Evolutionary conservation across 305 asterid species (phyloP).

Genomic region (Fraxinus ornus): DNA sequence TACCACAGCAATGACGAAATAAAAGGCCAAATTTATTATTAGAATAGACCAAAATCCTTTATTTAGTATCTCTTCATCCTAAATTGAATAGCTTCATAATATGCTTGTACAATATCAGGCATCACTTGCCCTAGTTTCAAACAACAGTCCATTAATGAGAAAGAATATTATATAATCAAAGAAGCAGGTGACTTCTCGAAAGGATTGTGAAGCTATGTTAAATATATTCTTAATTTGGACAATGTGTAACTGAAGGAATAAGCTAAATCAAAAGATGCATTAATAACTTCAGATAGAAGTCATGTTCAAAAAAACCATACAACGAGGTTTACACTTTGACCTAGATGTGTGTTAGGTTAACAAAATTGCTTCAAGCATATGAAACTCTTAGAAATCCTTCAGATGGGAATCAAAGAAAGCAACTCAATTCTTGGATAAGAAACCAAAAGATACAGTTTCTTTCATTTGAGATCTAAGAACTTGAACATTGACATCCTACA

Average conservation of each 20-base stretch:
- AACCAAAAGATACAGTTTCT: background rate
- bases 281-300: background rate
- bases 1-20: background rate
- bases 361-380: background rate
- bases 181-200: background rate
- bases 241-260: conserved; percentile 4
- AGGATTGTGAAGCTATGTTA: background rate
- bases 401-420: background rate
- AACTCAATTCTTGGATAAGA: background rate
- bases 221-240: conserved; percentile 6
- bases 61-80: background rate
- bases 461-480: background rate
- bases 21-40: conserved; percentile 8
- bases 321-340: background rate
- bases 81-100: conserved; percentile 13
- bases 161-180: background rate
- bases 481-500: background rate
- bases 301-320: background rate
- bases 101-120: conserved; percentile 13
- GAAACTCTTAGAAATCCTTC: background rate
- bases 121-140: background rate
- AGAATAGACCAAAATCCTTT: background rate
- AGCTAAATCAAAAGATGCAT: background rate
- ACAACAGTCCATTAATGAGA: background rate
- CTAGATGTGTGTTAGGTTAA: background rate